Evolutionary conservation across 768 basidiomycete genomes (phyloP), one percentile per base, ranked within the genome.

Genomic region (Paxillus rubicundulus): DNA sequence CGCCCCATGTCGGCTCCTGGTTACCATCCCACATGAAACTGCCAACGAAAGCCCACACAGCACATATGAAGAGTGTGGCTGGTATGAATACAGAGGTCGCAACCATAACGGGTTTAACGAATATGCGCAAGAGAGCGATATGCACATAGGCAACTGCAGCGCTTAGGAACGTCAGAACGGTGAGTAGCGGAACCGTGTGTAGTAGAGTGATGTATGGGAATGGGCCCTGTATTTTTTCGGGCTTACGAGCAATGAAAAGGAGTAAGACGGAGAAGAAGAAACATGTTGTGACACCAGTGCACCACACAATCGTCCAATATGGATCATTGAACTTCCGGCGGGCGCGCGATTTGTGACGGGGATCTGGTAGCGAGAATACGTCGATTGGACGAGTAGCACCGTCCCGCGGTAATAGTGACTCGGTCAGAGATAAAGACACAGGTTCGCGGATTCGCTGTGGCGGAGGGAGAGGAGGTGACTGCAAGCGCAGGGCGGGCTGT

Each of bases 101-200:
- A 34, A 92, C 70, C 75, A 96, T 84, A 45, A 92, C 87, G 16
- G 93, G 92, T 51, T 85, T 82, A 52, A 91, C 87, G 60, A 93
- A 92, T 53, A 90, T 77, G 52, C 85, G 82, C 45, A 96, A 72
- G 38, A 95, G 77, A 56, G 84, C 78, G 39, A 92, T 82, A 65
- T 91, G 87, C 39, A 75, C 70, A 64, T 92, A 92, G 8, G 89
- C 86, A 41, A 81, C 79, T 18, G 75, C 68, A 10, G 90, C 88
- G 61, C 87, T 87, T 53, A 83, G 63, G 54, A 87, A 74, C 4
- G 86, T 88, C 51, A 91, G 72, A 58, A 89, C 82, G 27, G 82
- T 84, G 58, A 91, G 75, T 58, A 92, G 71, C 7, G 90, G 90
- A 17, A 92, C 81, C 8, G 88, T 89, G 63, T 87, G 86, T 45